Conservation (phyloP, 495 filamentous ascomycete genomes). For the Neurospora terricola region DNA sequence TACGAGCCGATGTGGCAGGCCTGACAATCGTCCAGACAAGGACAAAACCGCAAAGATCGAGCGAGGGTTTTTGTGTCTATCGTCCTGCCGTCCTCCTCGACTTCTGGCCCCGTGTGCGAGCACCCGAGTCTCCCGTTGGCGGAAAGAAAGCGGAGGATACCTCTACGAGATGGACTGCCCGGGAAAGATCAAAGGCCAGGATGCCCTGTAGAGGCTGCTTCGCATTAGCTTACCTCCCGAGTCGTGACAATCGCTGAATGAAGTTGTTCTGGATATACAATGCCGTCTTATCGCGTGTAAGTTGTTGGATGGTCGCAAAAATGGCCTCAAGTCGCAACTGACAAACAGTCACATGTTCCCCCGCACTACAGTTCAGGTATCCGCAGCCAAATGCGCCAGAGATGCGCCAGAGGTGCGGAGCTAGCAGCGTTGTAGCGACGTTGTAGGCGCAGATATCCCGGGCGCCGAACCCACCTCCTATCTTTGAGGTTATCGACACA, state of each 20-base stretch:
- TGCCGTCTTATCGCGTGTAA: not conserved
- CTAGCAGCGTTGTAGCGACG: not conserved
- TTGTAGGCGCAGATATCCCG: not conserved
- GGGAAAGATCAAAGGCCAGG: not conserved
- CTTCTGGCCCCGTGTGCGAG: not conserved
- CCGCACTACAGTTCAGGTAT: not conserved
- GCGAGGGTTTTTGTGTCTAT: not conserved
- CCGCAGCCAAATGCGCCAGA: not conserved
- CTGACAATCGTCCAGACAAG: not conserved
- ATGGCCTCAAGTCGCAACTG: not conserved
- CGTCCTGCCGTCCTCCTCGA: not conserved
- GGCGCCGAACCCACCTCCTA: not conserved
- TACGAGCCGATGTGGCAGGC: not conserved
- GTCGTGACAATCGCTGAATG: not conserved
- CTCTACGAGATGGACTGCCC: not conserved
- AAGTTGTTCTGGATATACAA: not conserved
- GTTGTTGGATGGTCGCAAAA: not conserved
- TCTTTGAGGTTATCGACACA: not conserved
- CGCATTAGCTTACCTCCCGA: not conserved
- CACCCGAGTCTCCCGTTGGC: not conserved
- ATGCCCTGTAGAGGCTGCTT: not conserved
- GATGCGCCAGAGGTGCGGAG: not conserved
- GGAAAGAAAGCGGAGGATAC: not conserved
- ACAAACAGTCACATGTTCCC: not conserved
- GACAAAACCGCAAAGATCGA: not conserved